phyloP scores from a whole-genome alignment of 352 stramenopile species.

The Phytopythium helicoides region DNA sequence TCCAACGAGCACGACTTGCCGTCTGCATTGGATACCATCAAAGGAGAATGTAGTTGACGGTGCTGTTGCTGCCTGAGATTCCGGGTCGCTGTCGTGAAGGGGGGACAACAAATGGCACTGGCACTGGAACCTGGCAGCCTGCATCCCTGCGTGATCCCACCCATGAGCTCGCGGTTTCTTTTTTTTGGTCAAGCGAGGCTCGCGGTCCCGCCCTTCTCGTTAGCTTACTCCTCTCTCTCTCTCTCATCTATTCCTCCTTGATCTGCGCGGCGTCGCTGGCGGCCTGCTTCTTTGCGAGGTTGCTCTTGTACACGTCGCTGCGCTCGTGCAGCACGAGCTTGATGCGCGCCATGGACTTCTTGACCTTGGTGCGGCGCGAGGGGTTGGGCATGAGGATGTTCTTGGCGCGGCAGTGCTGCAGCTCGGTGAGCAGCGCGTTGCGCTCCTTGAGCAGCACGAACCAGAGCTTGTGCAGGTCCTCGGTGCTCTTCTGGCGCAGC shows the following conservation, averaged over 20 bases:
- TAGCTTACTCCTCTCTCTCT: too few relatives aligned
- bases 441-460: slow-evolving; percentile 97
- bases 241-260: slow-evolving; percentile 12
- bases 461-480: slow-evolving; percentile 99
- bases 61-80: too few relatives aligned
- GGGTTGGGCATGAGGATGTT: slow-evolving; percentile 80
- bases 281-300: slow-evolving; percentile 49
- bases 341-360: slow-evolving; percentile 86
- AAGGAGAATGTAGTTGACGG: too few relatives aligned
- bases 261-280: slow-evolving; percentile 12
- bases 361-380: slow-evolving; percentile 76
- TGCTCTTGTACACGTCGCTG: slow-evolving; percentile 74
- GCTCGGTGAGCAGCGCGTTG: slow-evolving; percentile 97
- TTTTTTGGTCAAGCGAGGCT: too few relatives aligned
- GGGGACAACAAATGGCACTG: too few relatives aligned
- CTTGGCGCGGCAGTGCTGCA: slow-evolving; percentile 70
- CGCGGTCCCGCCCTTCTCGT: too few relatives aligned
- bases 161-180: too few relatives aligned
- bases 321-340: slow-evolving; percentile 88
- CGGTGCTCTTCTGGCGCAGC: slow-evolving; percentile 96
- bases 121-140: too few relatives aligned
- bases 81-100: too few relatives aligned
- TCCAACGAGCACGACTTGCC: too few relatives aligned
- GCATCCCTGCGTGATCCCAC: too few relatives aligned
- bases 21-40: too few relatives aligned